A percentile compares a stretch with the other conserved stretches of the same genome.
phyloP scores from a whole-genome alignment of 257 asterid genomes.

The Nicotiana noctiflora region DNA sequence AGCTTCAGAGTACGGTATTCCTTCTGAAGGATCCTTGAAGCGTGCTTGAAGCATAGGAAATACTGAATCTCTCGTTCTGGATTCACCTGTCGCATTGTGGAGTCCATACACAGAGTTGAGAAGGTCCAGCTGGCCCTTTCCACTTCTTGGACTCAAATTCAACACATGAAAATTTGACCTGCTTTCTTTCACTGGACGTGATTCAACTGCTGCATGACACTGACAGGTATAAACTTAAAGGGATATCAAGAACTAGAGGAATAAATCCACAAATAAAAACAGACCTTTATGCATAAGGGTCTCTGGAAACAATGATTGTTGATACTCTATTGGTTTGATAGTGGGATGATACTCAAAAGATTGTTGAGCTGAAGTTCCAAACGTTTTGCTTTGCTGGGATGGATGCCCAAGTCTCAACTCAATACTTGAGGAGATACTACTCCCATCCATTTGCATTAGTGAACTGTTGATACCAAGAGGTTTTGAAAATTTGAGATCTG shows the following conservation, averaged over 20 bases:
- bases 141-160: conserved; percentile 25
- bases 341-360: conserved; percentile 11
- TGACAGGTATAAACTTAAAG: conserved; percentile 1
- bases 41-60: conserved; percentile 21
- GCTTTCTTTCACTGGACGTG: conserved; percentile 21
- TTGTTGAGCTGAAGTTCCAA: conserved; percentile 21
- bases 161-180: conserved; percentile 19
- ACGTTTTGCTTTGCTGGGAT: conserved; percentile 25
- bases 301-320: conserved; percentile 18
- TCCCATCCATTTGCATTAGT: conserved; percentile 15
- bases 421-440: conserved; percentile 33
- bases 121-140: conserved; percentile 19
- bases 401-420: conserved; percentile 56
- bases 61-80: conserved; percentile 11
- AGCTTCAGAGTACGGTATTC: conserved; percentile 15
- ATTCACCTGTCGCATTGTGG: conserved; percentile 21
- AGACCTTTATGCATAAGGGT: conserved; percentile 25
- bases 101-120: conserved; percentile 19
- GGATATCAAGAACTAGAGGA: not conserved
- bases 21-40: conserved; percentile 17
- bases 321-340: conserved; percentile 16
- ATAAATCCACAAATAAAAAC: conserved; percentile 1
- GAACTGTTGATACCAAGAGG: conserved; percentile 10
- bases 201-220: conserved; percentile 28
- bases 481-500: conserved; percentile 24